phyloP scores from a whole-genome alignment of 1,139 yeast genomes.

The Maudiozyma humilis region DNA sequence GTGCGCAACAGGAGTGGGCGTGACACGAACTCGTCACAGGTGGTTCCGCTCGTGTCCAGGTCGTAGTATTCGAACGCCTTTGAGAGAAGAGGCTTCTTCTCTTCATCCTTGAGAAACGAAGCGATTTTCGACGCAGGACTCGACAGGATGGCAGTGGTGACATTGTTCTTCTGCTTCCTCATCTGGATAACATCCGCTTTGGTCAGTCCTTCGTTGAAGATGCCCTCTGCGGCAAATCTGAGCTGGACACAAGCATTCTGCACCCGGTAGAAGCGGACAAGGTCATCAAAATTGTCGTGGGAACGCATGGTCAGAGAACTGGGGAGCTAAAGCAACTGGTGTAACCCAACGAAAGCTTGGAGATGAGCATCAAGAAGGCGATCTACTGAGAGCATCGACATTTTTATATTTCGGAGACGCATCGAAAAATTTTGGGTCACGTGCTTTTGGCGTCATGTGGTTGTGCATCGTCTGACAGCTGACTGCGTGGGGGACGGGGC shows the following conservation, averaged over 20 bases:
- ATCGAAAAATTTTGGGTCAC: too few species aligned
- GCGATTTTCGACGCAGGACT: not conserved
- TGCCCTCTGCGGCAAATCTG: not conserved
- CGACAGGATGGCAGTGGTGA: not conserved
- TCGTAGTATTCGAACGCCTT: conserved; percentile 1
- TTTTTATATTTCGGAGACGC: too few species aligned
- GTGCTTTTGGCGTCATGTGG: too few species aligned
- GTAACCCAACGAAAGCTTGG: too few species aligned
- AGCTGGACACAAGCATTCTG: conserved; percentile 2
- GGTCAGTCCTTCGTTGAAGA: not conserved
- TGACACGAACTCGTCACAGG: not conserved
- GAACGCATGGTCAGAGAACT: too few species aligned
- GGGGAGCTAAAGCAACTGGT: too few species aligned
- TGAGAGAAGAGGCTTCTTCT: not conserved
- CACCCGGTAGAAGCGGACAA: conserved; percentile 1
- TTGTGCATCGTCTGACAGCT: too few species aligned
- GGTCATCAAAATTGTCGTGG: too few species aligned
- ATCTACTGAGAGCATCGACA: too few species aligned
- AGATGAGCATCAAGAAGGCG: too few species aligned
- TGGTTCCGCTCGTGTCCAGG: not conserved
- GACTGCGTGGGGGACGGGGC: too few species aligned
- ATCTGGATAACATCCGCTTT: not conserved
- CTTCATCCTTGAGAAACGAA: not conserved
- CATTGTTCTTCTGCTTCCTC: not conserved
- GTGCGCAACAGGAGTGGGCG: not conserved